Base-by-base conservation (phyloP, 73 alveolate species). In the Paramecium primaurelia region DNA sequence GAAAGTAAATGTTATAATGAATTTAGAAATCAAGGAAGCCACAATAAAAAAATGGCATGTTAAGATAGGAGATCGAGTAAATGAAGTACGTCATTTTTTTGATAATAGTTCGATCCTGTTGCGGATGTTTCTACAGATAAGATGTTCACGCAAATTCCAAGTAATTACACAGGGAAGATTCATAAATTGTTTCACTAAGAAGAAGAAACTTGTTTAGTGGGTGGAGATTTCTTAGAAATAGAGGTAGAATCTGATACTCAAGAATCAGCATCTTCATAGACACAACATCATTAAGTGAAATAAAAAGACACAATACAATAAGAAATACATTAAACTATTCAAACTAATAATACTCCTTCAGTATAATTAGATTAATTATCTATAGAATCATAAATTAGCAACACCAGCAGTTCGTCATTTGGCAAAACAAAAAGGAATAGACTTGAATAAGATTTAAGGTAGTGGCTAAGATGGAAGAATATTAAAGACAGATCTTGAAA, bases 381-480 rank as follows among this genome's bases (percentile, higher is more conserved):
- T 54, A 0, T 54, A 54, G 69, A 54, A 54, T 54, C 69, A 54
- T 18, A 54, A 54, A 54, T 94, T 96, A 44, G 96, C 99, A 12
- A 96, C 98, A 25, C 99, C 98, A 49, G 96, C 98, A 10, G 96
- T 95, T 10, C 80, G 99, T 51, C 40, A 88, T 37, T 45, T 93
- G 7, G 99, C 99, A 10, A 95, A 94, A 59, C 47, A 88, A 87
- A 92, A 96, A 36, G 95, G 95, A 38, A 58, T 97, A 16, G 95
- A 96, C 88, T 51, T 97, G n/a, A 49, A 71, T 11, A 64, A 86
- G 51, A 87, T 97, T 25, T 20, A 80, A 58, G 98, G 97, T 14
- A 86, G 95, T 64, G 99, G 99, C 3, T 75, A 77, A 59, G 96
- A 94, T 86, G 99, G 98, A 14, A 86, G 99, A 86, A 93, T 97